These are phyloP conservation scores for Tuber magnatum DNA, from an alignment of 495 filamentous ascomycete genomes.

Conservation along the genomic window DNA sequence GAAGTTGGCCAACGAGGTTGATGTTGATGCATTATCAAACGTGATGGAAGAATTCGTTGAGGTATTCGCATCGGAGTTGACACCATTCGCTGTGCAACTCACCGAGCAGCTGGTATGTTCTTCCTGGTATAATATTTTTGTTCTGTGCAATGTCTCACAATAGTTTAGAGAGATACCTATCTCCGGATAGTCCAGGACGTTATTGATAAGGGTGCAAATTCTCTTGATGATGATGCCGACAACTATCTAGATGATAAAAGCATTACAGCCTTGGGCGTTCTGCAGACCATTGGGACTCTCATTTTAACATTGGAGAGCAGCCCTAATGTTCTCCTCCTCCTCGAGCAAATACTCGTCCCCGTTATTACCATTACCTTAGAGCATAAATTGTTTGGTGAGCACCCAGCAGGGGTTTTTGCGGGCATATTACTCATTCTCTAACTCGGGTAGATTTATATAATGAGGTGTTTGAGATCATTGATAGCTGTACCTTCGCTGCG, in stretches of 20 bases:
- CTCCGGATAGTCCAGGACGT: slow-evolving; percentile 87
- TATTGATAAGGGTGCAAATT: slow-evolving; percentile 68
- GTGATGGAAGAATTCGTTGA: slow-evolving; percentile 91
- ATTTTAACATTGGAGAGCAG: slow-evolving; percentile 96
- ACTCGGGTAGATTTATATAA: slow-evolving; percentile 75
- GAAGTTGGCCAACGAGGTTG: slow-evolving; percentile 68
- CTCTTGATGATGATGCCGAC: slow-evolving; percentile 69
- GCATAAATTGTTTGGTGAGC: slow-evolving; percentile 81
- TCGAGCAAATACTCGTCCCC: slow-evolving; percentile 92
- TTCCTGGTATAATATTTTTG: neutral
- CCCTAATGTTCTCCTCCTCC: slow-evolving; percentile 83
- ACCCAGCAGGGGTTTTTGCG: neutral
- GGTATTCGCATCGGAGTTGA: slow-evolving; percentile 90
- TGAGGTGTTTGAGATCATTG: slow-evolving; percentile 97
- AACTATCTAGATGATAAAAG: slow-evolving; percentile 97
- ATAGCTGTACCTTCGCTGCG: slow-evolving; percentile 97
- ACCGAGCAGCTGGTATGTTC: slow-evolving; percentile 67
- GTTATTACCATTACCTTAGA: slow-evolving; percentile 92
- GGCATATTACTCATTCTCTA: slow-evolving; percentile 31
- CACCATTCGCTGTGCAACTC: slow-evolving; percentile 93
- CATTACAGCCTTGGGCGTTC: slow-evolving; percentile 89
- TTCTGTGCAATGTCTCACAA: neutral
- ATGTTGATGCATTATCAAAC: slow-evolving; percentile 51
- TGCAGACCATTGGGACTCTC: slow-evolving; percentile 95
- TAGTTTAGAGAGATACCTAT: slow-evolving; percentile 69